phyloP scores from a whole-genome alignment of 148 eudicot genomes.

The Silene uniflora region DNA sequence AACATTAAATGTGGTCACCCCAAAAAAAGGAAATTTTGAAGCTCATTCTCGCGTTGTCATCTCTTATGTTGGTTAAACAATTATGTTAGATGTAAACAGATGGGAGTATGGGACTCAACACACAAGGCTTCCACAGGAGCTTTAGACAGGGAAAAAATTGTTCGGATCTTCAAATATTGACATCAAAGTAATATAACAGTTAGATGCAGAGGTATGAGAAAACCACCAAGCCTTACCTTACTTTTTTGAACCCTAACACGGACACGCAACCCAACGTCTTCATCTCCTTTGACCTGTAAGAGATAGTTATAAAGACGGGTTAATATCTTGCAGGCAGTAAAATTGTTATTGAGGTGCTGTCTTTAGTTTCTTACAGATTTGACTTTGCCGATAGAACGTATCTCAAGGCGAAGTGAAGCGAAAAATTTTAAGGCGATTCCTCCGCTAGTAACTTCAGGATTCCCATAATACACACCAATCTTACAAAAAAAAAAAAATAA shows the following conservation, averaged over 20 bases:
- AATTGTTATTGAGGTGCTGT: slow-evolving; percentile 14
- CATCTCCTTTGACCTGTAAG: slow-evolving; percentile 81
- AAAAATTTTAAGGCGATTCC: slow-evolving; percentile 97
- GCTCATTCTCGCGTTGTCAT: not conserved
- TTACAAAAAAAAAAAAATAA: slow-evolving; percentile 24
- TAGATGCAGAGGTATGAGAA: not conserved
- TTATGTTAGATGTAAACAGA: not conserved
- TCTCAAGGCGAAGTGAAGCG: slow-evolving; percentile 96
- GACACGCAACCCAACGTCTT: slow-evolving; percentile 83
- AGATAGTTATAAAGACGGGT: not conserved
- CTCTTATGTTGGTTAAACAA: not conserved
- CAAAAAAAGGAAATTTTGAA: not conserved
- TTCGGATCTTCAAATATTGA: not conserved
- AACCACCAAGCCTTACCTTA: slow-evolving; percentile 47
- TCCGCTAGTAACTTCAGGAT: slow-evolving; percentile 99
- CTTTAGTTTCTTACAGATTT: slow-evolving; percentile 65
- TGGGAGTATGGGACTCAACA: not conserved
- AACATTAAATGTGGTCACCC: not conserved
- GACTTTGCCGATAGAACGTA: slow-evolving; percentile 87
- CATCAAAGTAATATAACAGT: not conserved
- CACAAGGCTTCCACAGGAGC: not conserved
- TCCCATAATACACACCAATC: slow-evolving; percentile 97
- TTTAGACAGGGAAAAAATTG: not conserved
- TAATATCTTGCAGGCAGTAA: not conserved
- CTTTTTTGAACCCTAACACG: slow-evolving; percentile 99